A percentile compares a stretch with the other conserved stretches of the same genome.
Conservation (phyloP, 1,284 basidiomycete genomes). For the Omphalotus olearius region DNA sequence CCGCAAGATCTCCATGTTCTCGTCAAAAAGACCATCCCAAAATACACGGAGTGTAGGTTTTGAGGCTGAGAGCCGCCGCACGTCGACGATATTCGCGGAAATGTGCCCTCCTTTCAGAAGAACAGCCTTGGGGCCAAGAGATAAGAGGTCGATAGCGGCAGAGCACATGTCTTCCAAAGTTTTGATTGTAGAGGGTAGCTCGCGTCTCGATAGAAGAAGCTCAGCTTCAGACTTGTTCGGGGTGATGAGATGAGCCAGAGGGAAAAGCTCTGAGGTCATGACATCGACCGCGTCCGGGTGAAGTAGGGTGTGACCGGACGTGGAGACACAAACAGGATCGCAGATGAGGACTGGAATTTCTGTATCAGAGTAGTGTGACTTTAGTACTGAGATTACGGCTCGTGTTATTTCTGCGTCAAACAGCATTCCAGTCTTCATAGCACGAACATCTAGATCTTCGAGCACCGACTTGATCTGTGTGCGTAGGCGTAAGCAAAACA, state of each 20-base stretch:
- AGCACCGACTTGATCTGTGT: conserved; percentile 69
- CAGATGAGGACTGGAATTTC: conserved; percentile 58
- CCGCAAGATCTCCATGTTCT: conserved; percentile 63
- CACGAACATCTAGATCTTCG: conserved; percentile 71
- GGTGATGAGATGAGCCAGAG: conserved; percentile 73
- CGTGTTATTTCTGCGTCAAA: conserved; percentile 47
- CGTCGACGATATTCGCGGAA: conserved; percentile 38
- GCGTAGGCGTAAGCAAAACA: conserved; percentile 6
- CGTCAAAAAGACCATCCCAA: conserved; percentile 39
- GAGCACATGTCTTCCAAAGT: conserved; percentile 61
- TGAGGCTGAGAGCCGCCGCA: conserved; percentile 28
- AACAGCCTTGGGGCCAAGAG: conserved; percentile 53
- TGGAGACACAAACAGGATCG: conserved; percentile 93
- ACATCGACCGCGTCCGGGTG: conserved; percentile 61
- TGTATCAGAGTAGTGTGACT: conserved; percentile 27
- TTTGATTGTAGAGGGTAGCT: conserved; percentile 32
- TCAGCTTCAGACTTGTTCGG: conserved; percentile 87
- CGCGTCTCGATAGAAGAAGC: conserved; percentile 50
- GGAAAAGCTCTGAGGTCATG: conserved; percentile 65
- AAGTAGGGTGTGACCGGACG: conserved; percentile 83
- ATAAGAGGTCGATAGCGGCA: conserved; percentile 52
- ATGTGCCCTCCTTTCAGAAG: conserved; percentile 91
- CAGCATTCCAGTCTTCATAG: conserved; percentile 92
- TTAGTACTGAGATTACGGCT: conserved; percentile 43
- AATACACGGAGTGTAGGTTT: conserved; percentile 33